Evolutionary conservation across 305 asterid genomes (phyloP).

Genomic region (Euphrasia arctica): DNA sequence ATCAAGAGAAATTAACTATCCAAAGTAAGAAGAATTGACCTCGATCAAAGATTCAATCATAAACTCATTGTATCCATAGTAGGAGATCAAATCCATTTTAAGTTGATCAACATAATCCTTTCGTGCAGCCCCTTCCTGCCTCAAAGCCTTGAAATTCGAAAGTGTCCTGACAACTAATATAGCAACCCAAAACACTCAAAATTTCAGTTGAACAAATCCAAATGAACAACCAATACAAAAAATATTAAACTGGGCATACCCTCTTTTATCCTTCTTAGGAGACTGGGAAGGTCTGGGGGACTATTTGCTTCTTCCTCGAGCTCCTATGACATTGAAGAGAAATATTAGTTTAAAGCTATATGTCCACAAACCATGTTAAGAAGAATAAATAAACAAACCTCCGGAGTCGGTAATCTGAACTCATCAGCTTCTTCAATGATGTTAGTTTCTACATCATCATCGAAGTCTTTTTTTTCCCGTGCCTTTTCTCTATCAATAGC

Average conservation of each 20-base stretch:
- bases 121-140: conserved; percentile 73
- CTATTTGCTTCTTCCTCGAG: conserved; percentile 72
- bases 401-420: conserved; percentile 69
- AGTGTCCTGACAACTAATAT: conserved; percentile 83
- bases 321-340: conserved; percentile 47
- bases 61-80: conserved; percentile 87
- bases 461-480: conserved; percentile 45
- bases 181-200: conserved; percentile 17
- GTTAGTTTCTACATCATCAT: conserved; percentile 54
- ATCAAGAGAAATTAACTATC: background rate
- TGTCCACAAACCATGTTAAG: background rate
- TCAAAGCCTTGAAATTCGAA: conserved; percentile 65
- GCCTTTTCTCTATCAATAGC: conserved; percentile 51
- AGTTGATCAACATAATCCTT: conserved; percentile 78
- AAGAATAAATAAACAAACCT: conserved; percentile 44
- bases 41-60: conserved; percentile 73
- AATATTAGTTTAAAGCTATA: conserved; percentile 11
- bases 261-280: conserved; percentile 86
- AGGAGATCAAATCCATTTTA: conserved; percentile 60
- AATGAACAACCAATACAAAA: conserved; percentile 5
- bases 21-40: conserved; percentile 43
- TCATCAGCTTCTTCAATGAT: conserved; percentile 75
- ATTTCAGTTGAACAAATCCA: conserved; percentile 13
- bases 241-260: conserved; percentile 40
- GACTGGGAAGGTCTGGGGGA: conserved; percentile 82